Conservation (phyloP, 2,329 filamentous ascomycete species). For the Aspergillus tubingensis region DNA sequence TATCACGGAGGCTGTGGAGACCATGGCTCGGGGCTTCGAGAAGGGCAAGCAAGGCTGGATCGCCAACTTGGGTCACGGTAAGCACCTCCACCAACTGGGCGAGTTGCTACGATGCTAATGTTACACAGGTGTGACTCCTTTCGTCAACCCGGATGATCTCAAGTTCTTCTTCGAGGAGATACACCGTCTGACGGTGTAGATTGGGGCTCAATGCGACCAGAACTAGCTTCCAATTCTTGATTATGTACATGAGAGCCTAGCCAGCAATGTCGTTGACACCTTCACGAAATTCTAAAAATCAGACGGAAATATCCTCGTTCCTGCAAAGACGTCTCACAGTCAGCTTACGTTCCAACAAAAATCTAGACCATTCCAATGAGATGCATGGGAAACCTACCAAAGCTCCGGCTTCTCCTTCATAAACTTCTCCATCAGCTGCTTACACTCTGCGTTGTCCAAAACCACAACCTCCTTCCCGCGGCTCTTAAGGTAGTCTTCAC, state of each 20-base stretch:
- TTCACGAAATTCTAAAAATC: constrained; percentile 22
- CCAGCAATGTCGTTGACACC: not conserved
- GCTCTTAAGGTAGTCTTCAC: constrained; percentile 68
- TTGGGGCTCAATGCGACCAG: not conserved
- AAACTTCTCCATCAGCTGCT: constrained; percentile 69
- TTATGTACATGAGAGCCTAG: constrained; percentile 12
- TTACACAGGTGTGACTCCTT: constrained; percentile 78
- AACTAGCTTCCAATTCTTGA: not conserved
- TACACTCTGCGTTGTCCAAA: constrained; percentile 65
- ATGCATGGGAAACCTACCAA: constrained; percentile 55
- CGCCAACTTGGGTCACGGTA: constrained; percentile 92
- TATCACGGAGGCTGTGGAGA: constrained; percentile 79
- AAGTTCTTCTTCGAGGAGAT: constrained; percentile 94
- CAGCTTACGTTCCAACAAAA: constrained; percentile 2
- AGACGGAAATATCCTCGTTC: constrained; percentile 62
- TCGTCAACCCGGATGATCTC: constrained; percentile 89
- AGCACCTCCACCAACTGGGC: constrained; percentile 30
- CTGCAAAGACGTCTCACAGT: constrained; percentile 33
- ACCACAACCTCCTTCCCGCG: constrained; percentile 74
- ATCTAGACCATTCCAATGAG: not conserved
- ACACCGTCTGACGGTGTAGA: constrained; percentile 58
- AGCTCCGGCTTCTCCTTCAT: constrained; percentile 71
- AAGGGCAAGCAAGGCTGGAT: constrained; percentile 92
- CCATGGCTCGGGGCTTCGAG: constrained; percentile 84
- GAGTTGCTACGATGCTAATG: constrained; percentile 21